Evolutionary conservation across 2,329 filamentous ascomycete genomes (phyloP), one percentile per base, ranked within the genome.

Genomic region (Thermothelomyces thermophilus): DNA sequence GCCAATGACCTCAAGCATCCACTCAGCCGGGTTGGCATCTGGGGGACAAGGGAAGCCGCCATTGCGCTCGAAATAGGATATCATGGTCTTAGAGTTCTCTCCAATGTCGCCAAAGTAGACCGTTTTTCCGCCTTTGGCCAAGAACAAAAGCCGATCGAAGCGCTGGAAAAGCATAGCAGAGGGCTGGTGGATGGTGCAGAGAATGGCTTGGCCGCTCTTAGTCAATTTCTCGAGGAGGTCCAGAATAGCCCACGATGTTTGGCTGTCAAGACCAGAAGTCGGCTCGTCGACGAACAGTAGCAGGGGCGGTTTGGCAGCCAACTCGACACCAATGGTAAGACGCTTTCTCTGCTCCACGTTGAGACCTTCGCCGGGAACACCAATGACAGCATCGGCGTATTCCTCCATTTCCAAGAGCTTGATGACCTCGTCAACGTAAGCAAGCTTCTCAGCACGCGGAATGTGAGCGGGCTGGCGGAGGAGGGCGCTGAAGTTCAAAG

Each of bases 141-240:
- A 72, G 71, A 93, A 88, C 28, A 91, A 74, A 7, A 93, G 77
- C 51, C 86, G 80, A 62, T 93, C 87, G 64, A 93, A 96, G 51
- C 88, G 85, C 66, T 95, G 87, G 73, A 96, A 95, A 46, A 96
- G 76, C 77, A 95, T 90, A 30, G 90, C 90, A 13, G 88, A 94
- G n/a, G 91, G 91, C 68, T 97, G 91, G 66, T 97, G 91, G 54
- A 96, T 96, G 0, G 91, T 96, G 71, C 90, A 95, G n/a, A 96
- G 82, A 68, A 96, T 88, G 45, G 91, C 90, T 65, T 94, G 89
- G 14, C 91, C 90, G 55, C 83, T 86, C 66, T 91, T 86, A 60
- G 89, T 89, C 30, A 96, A 76, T 69, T 94, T 95, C 68, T 94
- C 86, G 35, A 97, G 78, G 10, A 96, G 78, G 65, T 89, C 84